phyloP scores from a whole-genome alignment of 1,284 basidiomycete genomes.

The Trichosporon faecale region DNA sequence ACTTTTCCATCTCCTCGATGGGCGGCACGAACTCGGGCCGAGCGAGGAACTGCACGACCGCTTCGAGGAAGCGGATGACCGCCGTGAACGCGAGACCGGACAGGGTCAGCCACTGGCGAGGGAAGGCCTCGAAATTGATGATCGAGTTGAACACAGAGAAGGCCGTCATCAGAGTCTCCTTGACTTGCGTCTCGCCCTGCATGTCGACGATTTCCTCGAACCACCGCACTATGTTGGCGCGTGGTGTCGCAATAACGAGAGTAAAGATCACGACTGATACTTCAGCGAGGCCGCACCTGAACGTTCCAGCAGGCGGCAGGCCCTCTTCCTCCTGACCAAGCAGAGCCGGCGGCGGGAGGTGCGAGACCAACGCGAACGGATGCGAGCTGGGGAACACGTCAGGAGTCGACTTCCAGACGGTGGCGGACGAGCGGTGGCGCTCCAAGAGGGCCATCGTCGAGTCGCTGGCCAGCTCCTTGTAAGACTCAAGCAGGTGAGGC shows the following conservation, averaged over 20 bases:
- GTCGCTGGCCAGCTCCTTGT: slow-evolving; percentile 72
- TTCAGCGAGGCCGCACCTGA: slow-evolving; percentile 81
- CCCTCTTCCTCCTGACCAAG: slow-evolving; percentile 38
- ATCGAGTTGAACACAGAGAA: slow-evolving; percentile 82
- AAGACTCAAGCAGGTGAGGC: slow-evolving; percentile 81
- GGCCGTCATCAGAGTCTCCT: slow-evolving; percentile 67
- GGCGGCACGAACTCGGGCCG: slow-evolving; percentile 72
- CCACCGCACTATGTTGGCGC: slow-evolving; percentile 73
- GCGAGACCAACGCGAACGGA: slow-evolving; percentile 79
- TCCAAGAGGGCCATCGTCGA: slow-evolving; percentile 68
- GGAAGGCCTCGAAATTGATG: slow-evolving; percentile 83
- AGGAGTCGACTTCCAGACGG: slow-evolving; percentile 62
- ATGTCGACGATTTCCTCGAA: slow-evolving; percentile 76
- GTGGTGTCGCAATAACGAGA: slow-evolving; percentile 73
- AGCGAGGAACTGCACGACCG: slow-evolving; percentile 72
- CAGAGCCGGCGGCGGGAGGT: slow-evolving; percentile 60
- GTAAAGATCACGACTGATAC: slow-evolving; percentile 80
- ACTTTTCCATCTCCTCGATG: slow-evolving; percentile 61
- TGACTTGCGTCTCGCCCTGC: slow-evolving; percentile 76
- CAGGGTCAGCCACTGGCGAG: slow-evolving; percentile 86
- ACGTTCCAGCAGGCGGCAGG: slow-evolving; percentile 54
- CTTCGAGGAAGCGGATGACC: slow-evolving; percentile 81
- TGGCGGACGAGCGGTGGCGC: slow-evolving; percentile 62
- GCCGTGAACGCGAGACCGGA: slow-evolving; percentile 86
- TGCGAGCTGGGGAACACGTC: slow-evolving; percentile 90